A percentile compares a stretch with the other conserved stretches of the same genome.
These are phyloP conservation scores for Suhomyces faveliae DNA, from an alignment of 805 yeast genomes.

Conservation along the genomic window DNA sequence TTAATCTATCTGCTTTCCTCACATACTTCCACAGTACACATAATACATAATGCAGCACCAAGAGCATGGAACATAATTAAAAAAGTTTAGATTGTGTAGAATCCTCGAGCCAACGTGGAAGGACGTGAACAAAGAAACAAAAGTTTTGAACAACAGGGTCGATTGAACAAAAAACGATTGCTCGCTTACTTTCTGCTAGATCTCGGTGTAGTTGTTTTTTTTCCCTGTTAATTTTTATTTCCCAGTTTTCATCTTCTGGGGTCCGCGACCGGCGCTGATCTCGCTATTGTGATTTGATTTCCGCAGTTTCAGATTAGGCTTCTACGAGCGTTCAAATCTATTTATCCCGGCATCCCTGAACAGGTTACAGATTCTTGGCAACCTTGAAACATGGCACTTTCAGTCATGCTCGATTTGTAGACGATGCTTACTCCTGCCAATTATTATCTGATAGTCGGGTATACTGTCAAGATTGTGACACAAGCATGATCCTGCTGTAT, in stretches of 20 bases:
- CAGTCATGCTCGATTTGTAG: too few species aligned
- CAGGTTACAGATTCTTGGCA: too few species aligned
- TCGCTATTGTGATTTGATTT: too few species aligned
- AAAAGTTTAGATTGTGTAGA: not conserved
- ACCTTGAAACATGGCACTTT: too few species aligned
- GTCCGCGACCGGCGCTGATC: not conserved
- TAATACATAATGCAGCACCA: not conserved
- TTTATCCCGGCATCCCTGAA: too few species aligned
- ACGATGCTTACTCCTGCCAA: too few species aligned
- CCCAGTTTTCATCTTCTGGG: not conserved
- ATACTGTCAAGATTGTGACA: too few species aligned
- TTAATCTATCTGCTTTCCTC: not conserved
- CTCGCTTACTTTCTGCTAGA: not conserved
- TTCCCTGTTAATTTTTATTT: not conserved
- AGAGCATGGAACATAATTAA: not conserved
- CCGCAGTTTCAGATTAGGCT: too few species aligned
- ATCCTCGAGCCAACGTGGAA: not conserved
- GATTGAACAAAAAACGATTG: not conserved
- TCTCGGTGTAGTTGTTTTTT: not conserved
- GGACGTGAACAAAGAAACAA: not conserved
- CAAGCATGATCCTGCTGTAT: too few species aligned
- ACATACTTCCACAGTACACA: not conserved
- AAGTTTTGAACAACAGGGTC: not conserved
- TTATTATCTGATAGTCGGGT: too few species aligned
- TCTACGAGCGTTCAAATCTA: too few species aligned